phyloP scores from a whole-genome alignment of 768 basidiomycete genomes.

The Multifurca ochricompacta region DNA sequence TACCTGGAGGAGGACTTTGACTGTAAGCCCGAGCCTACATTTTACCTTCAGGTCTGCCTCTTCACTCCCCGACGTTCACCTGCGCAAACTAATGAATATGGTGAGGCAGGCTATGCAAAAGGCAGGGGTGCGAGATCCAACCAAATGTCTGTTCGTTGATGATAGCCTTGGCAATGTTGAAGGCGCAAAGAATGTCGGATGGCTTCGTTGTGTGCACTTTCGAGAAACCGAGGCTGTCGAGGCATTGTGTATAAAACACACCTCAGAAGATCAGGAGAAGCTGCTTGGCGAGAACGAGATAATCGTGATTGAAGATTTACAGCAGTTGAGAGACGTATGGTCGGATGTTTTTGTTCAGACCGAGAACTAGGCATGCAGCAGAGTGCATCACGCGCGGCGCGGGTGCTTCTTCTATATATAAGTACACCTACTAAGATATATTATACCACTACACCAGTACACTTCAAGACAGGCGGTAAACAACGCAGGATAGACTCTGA shows the following conservation, averaged over 20 bases:
- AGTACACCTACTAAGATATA: constrained; percentile 2
- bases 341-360: constrained; percentile 56
- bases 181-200: constrained; percentile 56
- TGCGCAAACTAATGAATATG: neutral
- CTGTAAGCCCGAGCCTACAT: constrained; percentile 77
- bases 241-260: constrained; percentile 47
- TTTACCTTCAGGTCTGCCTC: constrained; percentile 47
- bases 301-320: constrained; percentile 45
- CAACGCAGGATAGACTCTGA: neutral
- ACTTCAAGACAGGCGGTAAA: neutral
- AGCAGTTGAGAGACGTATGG: constrained; percentile 68
- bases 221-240: constrained; percentile 62
- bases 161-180: constrained; percentile 66
- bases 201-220: constrained; percentile 72
- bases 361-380: neutral
- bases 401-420: neutral
- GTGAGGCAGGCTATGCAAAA: constrained; percentile 52
- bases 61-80: neutral
- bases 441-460: constrained; percentile 1
- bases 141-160: constrained; percentile 73
- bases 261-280: constrained; percentile 33
- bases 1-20: constrained; percentile 57
- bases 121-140: constrained; percentile 54
- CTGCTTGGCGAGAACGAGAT: constrained; percentile 39
- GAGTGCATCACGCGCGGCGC: neutral